Conservation (phyloP, 352 stramenopile species). For the Thalassiosira oceanica region DNA sequence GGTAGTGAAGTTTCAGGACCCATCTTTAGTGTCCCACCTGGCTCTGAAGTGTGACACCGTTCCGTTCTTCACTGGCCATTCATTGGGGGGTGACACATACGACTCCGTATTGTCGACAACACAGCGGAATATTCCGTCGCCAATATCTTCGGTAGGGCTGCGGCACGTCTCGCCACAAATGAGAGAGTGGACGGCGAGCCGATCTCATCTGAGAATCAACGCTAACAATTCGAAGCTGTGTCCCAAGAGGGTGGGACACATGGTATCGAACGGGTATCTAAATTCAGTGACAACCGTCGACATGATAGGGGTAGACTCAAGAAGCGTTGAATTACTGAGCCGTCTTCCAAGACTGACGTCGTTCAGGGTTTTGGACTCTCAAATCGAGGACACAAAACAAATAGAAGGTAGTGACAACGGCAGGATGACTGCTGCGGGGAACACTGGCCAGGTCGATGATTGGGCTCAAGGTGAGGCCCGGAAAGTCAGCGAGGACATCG, state of each 20-base stretch:
- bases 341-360: conserved; percentile 17
- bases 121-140: too few relatives aligned
- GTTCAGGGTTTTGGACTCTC: too few relatives aligned
- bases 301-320: conserved; percentile 29
- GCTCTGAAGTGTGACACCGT: conserved; percentile 23
- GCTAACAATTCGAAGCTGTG: conserved; percentile 16
- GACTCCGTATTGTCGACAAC: too few relatives aligned
- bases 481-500: too few relatives aligned
- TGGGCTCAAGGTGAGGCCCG: too few relatives aligned
- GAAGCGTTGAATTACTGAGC: conserved; percentile 14
- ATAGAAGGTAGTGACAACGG: too few relatives aligned
- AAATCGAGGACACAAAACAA: too few relatives aligned
- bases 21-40: conserved; percentile 30
- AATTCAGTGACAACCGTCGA: conserved; percentile 29
- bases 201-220: conserved; percentile 28
- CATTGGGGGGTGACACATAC: not conserved
- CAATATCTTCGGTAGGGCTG: too few relatives aligned
- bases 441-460: too few relatives aligned
- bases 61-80: conserved; percentile 24
- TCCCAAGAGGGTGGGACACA: conserved; percentile 20
- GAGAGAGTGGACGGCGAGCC: conserved; percentile 22
- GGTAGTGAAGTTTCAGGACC: conserved; percentile 11
- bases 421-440: too few relatives aligned
- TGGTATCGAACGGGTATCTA: conserved; percentile 24
- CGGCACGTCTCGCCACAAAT: too few relatives aligned